Evolutionary conservation across 331 rosid genomes (phyloP).

Genomic region (Erythrophleum ivorense): DNA sequence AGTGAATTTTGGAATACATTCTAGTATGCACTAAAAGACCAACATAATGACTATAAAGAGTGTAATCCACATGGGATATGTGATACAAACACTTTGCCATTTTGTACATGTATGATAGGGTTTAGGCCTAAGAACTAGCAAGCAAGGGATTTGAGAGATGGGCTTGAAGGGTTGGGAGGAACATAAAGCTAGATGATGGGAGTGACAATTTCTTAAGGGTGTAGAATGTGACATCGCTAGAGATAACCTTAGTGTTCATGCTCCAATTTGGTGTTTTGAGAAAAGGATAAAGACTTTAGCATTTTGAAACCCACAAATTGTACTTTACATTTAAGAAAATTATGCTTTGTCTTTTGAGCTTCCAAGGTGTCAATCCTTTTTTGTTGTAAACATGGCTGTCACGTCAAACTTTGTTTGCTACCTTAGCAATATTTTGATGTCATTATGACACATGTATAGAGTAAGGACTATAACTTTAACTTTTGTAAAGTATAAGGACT

Average conservation of each 20-base stretch:
- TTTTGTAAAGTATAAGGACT: too few species aligned
- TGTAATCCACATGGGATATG: constrained; percentile 70
- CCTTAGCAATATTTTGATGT: too few species aligned
- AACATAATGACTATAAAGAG: constrained; percentile 59
- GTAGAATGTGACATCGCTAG: constrained; percentile 61
- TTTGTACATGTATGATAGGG: constrained; percentile 61
- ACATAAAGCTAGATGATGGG: constrained; percentile 43
- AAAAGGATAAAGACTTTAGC: too few species aligned
- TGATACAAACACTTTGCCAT: constrained; percentile 60
- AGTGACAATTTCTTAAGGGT: constrained; percentile 45
- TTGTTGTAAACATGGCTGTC: too few species aligned
- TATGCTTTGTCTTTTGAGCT: too few species aligned
- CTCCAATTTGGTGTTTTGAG: too few species aligned
- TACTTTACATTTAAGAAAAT: too few species aligned
- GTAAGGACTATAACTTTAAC: too few species aligned
- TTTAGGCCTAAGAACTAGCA: constrained; percentile 51
- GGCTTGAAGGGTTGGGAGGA: constrained; percentile 66
- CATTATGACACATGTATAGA: too few species aligned
- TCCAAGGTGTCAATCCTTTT: too few species aligned
- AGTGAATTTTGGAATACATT: constrained; percentile 47
- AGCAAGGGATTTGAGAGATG: constrained; percentile 67
- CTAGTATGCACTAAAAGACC: constrained; percentile 79
- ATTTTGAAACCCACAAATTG: too few species aligned
- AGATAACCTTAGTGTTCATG: constrained; percentile 49
- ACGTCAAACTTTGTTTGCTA: too few species aligned